Evolutionary conservation across 495 filamentous ascomycete species (phyloP), one percentile per base, ranked within the genome.

Genomic region (Tirmania nivea): DNA sequence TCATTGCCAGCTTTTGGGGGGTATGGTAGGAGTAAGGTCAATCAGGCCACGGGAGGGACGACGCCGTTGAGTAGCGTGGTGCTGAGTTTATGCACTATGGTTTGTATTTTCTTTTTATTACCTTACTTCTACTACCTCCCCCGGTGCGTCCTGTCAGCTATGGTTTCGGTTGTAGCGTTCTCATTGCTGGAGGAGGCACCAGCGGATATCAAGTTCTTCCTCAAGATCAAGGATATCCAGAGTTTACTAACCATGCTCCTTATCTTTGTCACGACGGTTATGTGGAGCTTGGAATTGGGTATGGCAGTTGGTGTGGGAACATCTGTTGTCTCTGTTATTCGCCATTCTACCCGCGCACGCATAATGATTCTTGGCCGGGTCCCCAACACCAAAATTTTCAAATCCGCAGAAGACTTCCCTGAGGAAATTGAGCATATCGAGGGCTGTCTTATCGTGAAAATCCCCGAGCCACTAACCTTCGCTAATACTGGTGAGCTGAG

Each of bases 331-430:
- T 82, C 85, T 37, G 81, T 96, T 35, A 84, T 99, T 62, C 80
- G 81, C 49, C 86, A 95, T 65, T 75, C 78, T 21, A 95, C 92
- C 1, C 79, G 86, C 45, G 86, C 90, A 5, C 83, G 90, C 34
- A 99, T 99, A 60, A 89, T 96, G 69, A 99, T 99, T 63, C 74
- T 99, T 0, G 92, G 92, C 35, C 82, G 87, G 48, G 78, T 94
- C 2, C 80, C 84, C 5, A 86, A 85, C 19, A 88, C 85, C 9
- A 68, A 77, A 31, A 70, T 75, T 55, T 96, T 93, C 62, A 86
- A 89, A 57, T 94, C 94, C 57, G 87, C 87, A 14, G 90, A 96
- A 66, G 71, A 78, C 0, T 75, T 82, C 56, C 78, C 82, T 0
- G 77, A 83, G 47, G 72, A 75, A 8, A 71, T 95, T 4, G 89